Evolutionary conservation across 257 asterid species (phyloP).

Genomic region (Solanum habrochaites): DNA sequence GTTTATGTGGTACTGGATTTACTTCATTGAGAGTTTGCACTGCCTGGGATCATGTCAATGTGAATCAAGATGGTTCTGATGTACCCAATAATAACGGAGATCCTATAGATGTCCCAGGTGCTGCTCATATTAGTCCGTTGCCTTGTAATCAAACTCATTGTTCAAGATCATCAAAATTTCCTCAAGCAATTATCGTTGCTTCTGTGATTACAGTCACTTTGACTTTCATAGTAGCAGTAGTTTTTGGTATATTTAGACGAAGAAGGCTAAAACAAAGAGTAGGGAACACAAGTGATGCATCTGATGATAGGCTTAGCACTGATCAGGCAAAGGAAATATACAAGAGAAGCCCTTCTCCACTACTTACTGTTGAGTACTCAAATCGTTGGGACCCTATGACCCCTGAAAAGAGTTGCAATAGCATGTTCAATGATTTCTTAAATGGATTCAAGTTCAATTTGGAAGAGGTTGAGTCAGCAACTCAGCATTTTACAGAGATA

Average conservation of each 20-base stretch:
- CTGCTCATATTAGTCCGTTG: constrained; percentile 30
- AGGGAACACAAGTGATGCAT: constrained; percentile 41
- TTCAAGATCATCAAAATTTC: constrained; percentile 46
- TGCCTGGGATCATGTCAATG: constrained; percentile 38
- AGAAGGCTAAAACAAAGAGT: constrained; percentile 61
- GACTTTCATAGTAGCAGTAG: constrained; percentile 15
- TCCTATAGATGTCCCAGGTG: constrained; percentile 23
- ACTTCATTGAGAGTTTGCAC: constrained; percentile 61
- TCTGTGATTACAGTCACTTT: constrained; percentile 29
- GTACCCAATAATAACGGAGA: constrained; percentile 1
- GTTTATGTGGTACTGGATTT: constrained; percentile 71
- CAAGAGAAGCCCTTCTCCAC: constrained; percentile 50
- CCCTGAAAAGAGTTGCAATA: constrained; percentile 22
- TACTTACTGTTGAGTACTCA: constrained; percentile 36
- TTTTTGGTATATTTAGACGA: constrained; percentile 18
- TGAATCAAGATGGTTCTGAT: constrained; percentile 19
- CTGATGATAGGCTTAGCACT: constrained; percentile 34
- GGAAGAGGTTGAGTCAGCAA: constrained; percentile 91
- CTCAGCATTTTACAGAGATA: constrained; percentile 78
- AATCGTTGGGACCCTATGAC: constrained; percentile 36
- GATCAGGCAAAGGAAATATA: constrained; percentile 30
- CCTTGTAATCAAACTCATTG: constrained; percentile 44
- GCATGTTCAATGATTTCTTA: constrained; percentile 17
- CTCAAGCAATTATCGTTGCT: constrained; percentile 31
- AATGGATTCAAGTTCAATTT: constrained; percentile 47